Conservation (phyloP, 2,329 filamentous ascomycete species). For the Arthroderma sp. region DNA sequence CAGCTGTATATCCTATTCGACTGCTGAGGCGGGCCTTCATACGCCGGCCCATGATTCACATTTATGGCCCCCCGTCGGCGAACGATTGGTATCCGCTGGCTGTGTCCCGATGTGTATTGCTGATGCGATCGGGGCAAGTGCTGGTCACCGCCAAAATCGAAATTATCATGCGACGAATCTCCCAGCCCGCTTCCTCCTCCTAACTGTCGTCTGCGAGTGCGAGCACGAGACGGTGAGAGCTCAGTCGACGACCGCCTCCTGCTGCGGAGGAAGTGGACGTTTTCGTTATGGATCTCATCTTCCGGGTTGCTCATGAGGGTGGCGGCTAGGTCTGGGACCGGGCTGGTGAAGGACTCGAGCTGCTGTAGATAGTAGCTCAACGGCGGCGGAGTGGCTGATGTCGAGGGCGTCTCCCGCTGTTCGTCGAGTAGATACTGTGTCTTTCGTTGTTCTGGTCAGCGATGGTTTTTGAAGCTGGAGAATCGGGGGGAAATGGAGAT, state of each 20-base stretch:
- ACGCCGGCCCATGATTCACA: constrained; percentile 38
- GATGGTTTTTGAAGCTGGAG: not conserved
- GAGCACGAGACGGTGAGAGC: constrained; percentile 1
- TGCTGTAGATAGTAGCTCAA: constrained; percentile 36
- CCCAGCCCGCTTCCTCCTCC: not conserved
- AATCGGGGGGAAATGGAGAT: not conserved
- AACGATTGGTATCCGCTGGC: constrained; percentile 19
- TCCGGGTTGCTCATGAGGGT: constrained; percentile 38
- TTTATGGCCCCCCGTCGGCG: constrained; percentile 30
- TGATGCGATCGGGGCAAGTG: not conserved
- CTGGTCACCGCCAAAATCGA: not conserved
- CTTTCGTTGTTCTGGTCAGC: not conserved
- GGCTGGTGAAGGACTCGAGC: constrained; percentile 37
- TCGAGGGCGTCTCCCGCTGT: constrained; percentile 6
- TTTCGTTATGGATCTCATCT: constrained; percentile 38
- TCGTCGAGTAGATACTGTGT: not conserved
- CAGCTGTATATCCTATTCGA: constrained; percentile 49
- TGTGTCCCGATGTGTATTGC: not conserved
- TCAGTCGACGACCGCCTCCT: constrained; percentile 18
- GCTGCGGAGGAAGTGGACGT: constrained; percentile 41
- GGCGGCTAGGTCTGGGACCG: constrained; percentile 40
- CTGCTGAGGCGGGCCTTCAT: constrained; percentile 43
- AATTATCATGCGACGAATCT: not conserved
- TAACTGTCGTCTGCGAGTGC: constrained; percentile 1
- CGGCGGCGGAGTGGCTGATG: constrained; percentile 16